Evolutionary conservation across 495 filamentous ascomycete species (phyloP).

Genomic region (Penicillium antarcticum): DNA sequence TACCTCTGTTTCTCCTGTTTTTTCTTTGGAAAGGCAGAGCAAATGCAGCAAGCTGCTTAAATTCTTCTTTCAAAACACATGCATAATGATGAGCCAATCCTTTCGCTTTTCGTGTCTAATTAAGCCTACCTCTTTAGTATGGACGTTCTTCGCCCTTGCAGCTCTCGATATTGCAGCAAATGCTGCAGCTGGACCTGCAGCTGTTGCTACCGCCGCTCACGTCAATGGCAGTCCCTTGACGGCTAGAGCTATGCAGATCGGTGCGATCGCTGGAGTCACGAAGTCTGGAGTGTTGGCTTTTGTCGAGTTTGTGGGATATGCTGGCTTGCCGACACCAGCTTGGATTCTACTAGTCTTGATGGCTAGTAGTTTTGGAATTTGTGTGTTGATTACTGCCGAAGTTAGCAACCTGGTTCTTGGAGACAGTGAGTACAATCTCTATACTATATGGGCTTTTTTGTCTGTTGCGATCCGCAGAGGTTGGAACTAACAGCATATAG

Average conservation of each 20-base stretch:
- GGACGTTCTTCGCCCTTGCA: conserved; percentile 14
- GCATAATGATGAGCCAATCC: no score
- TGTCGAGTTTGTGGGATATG: conserved; percentile 9
- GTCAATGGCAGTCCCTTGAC: conserved; percentile 13
- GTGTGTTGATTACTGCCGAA: conserved; percentile 13
- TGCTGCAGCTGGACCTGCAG: conserved; percentile 14
- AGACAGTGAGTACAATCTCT: conserved; percentile 7
- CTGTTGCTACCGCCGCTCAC: conserved; percentile 14
- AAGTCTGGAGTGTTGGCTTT: conserved; percentile 12
- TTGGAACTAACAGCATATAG: background rate
- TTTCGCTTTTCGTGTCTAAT: no score
- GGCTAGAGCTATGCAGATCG: conserved; percentile 9
- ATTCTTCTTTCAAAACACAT: no score
- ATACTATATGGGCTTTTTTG: no score
- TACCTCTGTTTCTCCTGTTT: background rate
- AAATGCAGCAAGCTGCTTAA: no score
- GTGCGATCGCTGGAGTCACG: conserved; percentile 12
- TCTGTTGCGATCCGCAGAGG: background rate
- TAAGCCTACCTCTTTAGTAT: background rate
- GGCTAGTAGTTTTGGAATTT: conserved; percentile 14
- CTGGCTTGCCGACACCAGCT: conserved; percentile 11
- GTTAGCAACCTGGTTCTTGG: conserved; percentile 15
- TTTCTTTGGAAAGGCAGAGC: no score
- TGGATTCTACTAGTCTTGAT: conserved; percentile 13
- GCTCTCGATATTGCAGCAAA: conserved; percentile 15